Evolutionary conservation across 805 yeast species (phyloP), one percentile per base, ranked within the genome.

Genomic region (Candida ponderosae): DNA sequence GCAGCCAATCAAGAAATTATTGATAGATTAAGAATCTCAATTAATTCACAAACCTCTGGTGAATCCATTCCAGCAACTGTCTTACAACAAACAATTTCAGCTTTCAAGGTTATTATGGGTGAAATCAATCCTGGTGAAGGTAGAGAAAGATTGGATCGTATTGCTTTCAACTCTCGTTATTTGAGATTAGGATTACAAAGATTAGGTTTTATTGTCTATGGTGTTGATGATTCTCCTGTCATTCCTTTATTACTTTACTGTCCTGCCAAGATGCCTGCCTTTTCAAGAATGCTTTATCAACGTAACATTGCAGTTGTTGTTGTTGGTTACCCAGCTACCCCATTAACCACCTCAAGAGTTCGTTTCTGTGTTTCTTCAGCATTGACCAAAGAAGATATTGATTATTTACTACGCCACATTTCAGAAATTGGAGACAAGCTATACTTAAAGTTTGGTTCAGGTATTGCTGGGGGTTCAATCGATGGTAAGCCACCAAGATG

Each of bases 261-360:
- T 37, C 99, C 98, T 18, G 79, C 94, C 21, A 90, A 89, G 57
- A 87, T 93, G 95, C 94, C 96, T 19, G 88, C 90, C 0, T 76
- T 88, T 44, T 81, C 96, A 33, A 74, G 96, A 57, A 74, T 77
- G 72, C 73, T 90, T 71, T 74, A 82, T 49, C 76, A 74, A 45
- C 68, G 76, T 60, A 83, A 83, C 37, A 80, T 93, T 42, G 98
- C 98, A 4, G 89, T 90, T 34, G 99, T 93, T 27, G 81, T 90
- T 45, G 97, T 90, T 32, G 96, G 97, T 28, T 93, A 93, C 57
- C 99, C 99, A 10, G 98, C 98, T 1, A 90, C 97, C 0, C 96
- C 96, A 27, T 70, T 93, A 47, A 79, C 86, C 31, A 76, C 88
- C 28, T 83, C 95, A 5, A 78, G 98, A 63, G 88, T 87, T 20